Conservation (phyloP, 2,329 filamentous ascomycete species). For the Xylaria sp. region DNA sequence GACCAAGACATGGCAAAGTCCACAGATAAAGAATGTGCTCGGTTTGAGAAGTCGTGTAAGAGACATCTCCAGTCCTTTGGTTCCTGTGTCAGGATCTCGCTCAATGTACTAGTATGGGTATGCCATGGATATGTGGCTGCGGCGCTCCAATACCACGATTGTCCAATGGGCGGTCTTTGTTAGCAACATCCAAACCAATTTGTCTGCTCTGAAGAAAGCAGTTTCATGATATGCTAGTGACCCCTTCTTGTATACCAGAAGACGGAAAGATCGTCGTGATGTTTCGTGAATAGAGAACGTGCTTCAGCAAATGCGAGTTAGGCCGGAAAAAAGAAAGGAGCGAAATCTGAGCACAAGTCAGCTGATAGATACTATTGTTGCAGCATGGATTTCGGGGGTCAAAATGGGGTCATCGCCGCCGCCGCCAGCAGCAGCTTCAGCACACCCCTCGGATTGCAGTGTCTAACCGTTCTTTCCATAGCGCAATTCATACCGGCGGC, state of each 20-base stretch:
- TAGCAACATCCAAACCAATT: background rate
- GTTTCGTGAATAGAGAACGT: background rate
- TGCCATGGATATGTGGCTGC: background rate
- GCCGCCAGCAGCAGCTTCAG: constrained; percentile 14
- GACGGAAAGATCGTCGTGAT: background rate
- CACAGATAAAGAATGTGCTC: background rate
- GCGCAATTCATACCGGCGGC: constrained; percentile 5
- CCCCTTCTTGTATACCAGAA: background rate
- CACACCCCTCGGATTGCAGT: constrained; percentile 19
- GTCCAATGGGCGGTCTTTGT: background rate
- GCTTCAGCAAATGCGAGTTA: background rate
- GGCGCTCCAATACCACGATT: background rate
- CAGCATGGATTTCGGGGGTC: constrained; percentile 24
- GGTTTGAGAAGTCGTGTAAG: background rate
- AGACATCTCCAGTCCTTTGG: background rate
- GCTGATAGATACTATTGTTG: constrained; percentile 16
- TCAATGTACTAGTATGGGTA: constrained; percentile 3
- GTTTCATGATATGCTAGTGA: constrained; percentile 4
- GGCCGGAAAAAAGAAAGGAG: background rate
- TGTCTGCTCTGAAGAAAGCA: background rate
- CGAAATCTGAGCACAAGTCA: constrained; percentile 3
- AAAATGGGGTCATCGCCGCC: constrained; percentile 18
- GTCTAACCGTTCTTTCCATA: constrained; percentile 13
- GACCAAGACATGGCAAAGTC: background rate
- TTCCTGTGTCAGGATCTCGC: constrained; percentile 5